These are phyloP conservation scores for Telopea speciosissima DNA, from an alignment of 177 flowering plant species.

Conservation along the genomic window DNA sequence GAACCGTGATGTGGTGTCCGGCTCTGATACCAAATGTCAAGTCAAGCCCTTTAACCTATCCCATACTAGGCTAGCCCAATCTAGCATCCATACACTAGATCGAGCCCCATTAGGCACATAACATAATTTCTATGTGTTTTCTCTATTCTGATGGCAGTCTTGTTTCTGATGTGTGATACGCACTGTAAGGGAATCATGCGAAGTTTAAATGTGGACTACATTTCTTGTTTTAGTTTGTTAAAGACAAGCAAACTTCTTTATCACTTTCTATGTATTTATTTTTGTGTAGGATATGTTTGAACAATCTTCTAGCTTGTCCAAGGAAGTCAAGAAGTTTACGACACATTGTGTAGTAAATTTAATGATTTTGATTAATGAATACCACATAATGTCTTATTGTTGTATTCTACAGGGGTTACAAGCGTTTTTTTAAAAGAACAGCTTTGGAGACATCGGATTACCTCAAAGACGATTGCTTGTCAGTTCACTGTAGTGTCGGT, in stretches of 20 bases:
- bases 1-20: no score
- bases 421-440: conserved; percentile 55
- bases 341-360: no score
- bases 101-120: no score
- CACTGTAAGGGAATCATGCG: no score
- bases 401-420: conserved; percentile 58
- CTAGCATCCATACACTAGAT: no score
- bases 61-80: no score
- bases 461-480: conserved; percentile 65
- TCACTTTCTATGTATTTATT: not conserved
- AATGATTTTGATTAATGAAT: not conserved
- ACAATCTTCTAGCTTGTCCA: not conserved
- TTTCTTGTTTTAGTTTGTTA: no score
- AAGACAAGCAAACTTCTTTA: not conserved
- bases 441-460: conserved; percentile 56
- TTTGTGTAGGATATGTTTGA: no score
- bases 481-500: conserved; percentile 56
- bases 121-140: no score
- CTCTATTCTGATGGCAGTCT: no score
- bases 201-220: not conserved
- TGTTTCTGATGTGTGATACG: not conserved
- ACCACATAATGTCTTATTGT: conserved; percentile 4
- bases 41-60: no score
- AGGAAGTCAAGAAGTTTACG: not conserved
- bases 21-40: no score